Percentiles rank a stretch among this genome's conserved stretches.
Evolutionary conservation across 441 rosid genomes (phyloP).

Genomic region (Populus hybrid): DNA sequence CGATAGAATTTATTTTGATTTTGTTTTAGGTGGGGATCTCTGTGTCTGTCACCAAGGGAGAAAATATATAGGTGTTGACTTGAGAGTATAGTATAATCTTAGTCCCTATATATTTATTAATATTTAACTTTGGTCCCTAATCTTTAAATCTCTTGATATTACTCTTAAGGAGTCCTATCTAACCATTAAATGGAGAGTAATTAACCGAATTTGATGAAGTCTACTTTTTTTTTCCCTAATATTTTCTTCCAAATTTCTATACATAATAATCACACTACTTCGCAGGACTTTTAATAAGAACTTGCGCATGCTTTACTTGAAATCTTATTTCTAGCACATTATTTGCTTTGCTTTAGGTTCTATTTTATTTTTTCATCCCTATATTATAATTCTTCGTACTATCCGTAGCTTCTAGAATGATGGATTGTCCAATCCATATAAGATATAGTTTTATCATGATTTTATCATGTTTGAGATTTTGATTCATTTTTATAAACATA

Average conservation of each 20-base stretch:
- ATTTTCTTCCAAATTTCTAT: not conserved
- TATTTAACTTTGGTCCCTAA: too few relatives aligned
- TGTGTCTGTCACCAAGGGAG: too few relatives aligned
- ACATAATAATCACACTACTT: not conserved
- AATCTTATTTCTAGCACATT: not conserved
- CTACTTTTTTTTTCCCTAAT: not conserved
- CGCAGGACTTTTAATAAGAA: not conserved
- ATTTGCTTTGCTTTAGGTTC: not conserved
- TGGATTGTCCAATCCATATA: not conserved
- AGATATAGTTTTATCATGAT: not conserved
- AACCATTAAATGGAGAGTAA: too few relatives aligned
- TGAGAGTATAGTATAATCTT: too few relatives aligned
- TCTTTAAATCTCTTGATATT: too few relatives aligned
- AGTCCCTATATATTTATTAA: too few relatives aligned
- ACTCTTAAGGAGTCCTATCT: too few relatives aligned
- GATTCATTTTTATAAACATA: too few relatives aligned
- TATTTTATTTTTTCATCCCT: not conserved
- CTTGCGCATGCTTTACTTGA: not conserved
- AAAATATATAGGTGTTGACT: too few relatives aligned
- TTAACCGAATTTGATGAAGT: not conserved
- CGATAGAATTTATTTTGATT: too few relatives aligned
- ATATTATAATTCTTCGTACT: too few relatives aligned
- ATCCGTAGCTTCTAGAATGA: not conserved
- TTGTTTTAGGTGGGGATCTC: too few relatives aligned
- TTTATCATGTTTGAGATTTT: not conserved